Conservation (phyloP, 345 rosid species). For the Litchi chinensis region DNA sequence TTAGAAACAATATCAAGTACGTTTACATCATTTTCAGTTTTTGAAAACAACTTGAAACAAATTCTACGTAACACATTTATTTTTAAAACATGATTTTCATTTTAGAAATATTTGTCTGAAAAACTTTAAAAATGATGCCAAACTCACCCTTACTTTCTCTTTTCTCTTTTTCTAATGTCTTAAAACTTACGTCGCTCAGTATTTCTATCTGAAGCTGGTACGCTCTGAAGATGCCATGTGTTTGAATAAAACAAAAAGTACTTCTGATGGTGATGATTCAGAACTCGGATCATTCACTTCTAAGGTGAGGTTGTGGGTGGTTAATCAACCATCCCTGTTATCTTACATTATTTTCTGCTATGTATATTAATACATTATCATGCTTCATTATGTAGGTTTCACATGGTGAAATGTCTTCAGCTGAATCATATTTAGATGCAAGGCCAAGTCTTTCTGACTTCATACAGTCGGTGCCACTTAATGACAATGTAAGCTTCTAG, state of each 20-base stretch:
- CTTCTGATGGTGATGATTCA: conserved; percentile 53
- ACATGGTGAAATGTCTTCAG: conserved; percentile 37
- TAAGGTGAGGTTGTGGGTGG: conserved; percentile 46
- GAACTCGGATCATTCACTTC: conserved; percentile 49
- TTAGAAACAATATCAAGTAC: no score
- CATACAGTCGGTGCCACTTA: conserved; percentile 26
- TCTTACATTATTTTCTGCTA: conserved; percentile 24
- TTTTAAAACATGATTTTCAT: no score
- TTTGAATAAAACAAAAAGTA: conserved; percentile 50
- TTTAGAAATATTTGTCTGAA: no score
- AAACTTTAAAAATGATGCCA: no score
- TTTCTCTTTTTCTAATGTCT: conserved; percentile 11
- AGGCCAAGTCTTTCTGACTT: conserved; percentile 35
- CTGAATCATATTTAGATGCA: conserved; percentile 30
- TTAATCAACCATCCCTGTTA: conserved; percentile 10
- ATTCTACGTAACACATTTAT: no score
- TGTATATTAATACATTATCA: neutral
- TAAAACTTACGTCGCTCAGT: conserved; percentile 8
- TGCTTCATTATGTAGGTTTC: conserved; percentile 32
- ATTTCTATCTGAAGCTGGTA: conserved; percentile 57
- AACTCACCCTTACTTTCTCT: neutral
- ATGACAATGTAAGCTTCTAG: conserved; percentile 35
- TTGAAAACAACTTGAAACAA: no score
- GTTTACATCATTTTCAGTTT: no score
- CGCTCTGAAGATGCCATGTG: conserved; percentile 59